phyloP scores from a whole-genome alignment of 768 basidiomycete species.

The Peribolospora kevripleyi region DNA sequence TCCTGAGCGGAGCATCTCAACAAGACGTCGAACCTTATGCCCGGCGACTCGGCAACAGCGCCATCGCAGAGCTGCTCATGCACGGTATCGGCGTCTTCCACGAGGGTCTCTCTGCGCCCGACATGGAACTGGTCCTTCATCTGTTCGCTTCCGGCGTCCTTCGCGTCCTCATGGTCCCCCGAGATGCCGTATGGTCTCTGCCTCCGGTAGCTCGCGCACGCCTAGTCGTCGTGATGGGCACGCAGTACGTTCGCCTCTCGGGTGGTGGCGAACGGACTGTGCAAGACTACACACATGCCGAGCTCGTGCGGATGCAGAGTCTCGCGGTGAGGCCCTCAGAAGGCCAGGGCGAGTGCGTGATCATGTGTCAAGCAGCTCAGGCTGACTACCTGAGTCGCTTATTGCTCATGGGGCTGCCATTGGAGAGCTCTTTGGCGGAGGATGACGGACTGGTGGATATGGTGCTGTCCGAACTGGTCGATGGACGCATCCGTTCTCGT shows the following conservation, averaged over 20 bases:
- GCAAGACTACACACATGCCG: conserved; percentile 48
- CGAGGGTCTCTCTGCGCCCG: conserved; percentile 38
- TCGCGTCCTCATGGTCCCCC: conserved; percentile 54
- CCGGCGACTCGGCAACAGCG: conserved; percentile 33
- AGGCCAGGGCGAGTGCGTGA: not conserved
- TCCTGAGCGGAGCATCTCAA: conserved; percentile 20
- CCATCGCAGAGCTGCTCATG: conserved; percentile 44
- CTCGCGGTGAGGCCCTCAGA: conserved; percentile 29
- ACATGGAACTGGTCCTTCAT: conserved; percentile 48
- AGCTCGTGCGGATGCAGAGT: conserved; percentile 74
- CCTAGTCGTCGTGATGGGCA: conserved; percentile 70
- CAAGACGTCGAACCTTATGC: conserved; percentile 38
- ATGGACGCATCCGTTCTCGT: too few species aligned
- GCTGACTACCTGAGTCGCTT: too few species aligned
- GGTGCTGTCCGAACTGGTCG: too few species aligned
- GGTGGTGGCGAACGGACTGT: conserved; percentile 36
- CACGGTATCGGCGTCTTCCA: conserved; percentile 78
- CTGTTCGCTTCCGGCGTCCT: conserved; percentile 59
- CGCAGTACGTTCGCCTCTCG: conserved; percentile 42
- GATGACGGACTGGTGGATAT: too few species aligned
- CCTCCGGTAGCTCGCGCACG: conserved; percentile 38
- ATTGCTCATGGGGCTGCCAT: too few species aligned
- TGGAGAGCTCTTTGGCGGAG: too few species aligned
- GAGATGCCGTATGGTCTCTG: conserved; percentile 69
- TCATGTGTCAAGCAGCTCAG: not conserved